These are phyloP conservation scores for Penicillium brasilianum DNA, from an alignment of 2,329 filamentous ascomycete genomes.

Conservation along the genomic window DNA sequence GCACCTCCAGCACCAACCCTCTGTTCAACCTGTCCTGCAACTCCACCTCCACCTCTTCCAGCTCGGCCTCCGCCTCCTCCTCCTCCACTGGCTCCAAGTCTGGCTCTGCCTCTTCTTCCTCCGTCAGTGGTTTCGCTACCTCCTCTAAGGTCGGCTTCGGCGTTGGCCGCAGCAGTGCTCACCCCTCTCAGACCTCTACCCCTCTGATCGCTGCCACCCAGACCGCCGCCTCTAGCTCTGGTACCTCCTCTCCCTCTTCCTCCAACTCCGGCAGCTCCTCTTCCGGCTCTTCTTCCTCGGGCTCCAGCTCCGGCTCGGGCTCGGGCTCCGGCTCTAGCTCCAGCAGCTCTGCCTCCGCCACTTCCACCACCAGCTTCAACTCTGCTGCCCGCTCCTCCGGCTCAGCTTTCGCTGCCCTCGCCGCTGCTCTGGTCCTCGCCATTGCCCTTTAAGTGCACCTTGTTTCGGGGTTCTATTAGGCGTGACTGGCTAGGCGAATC, in stretches of 20 bases:
- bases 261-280: not conserved
- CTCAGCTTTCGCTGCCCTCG: conserved; percentile 27
- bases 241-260: not conserved
- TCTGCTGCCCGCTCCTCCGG: conserved; percentile 15
- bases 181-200: conserved; percentile 9
- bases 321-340: conserved; percentile 10
- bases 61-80: conserved; percentile 30
- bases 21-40: conserved; percentile 46
- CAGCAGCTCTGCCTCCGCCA: conserved; percentile 12
- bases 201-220: conserved; percentile 8
- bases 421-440: conserved; percentile 27
- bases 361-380: conserved; percentile 9
- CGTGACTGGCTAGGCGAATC: conserved; percentile 19
- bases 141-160: conserved; percentile 10
- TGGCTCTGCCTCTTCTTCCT: conserved; percentile 6
- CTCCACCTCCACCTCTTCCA: conserved; percentile 28
- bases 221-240: conserved; percentile 3
- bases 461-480: conserved; percentile 11
- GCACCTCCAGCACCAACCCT: conserved; percentile 42
- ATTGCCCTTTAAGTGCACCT: conserved; percentile 28
- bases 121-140: conserved; percentile 12
- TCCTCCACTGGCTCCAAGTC: conserved; percentile 20
- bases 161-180: conserved; percentile 7
- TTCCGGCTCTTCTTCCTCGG: not conserved
- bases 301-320: not conserved